Evolutionary conservation across 2,329 filamentous ascomycete species (phyloP).

Genomic region (Clonostachys rosea): DNA sequence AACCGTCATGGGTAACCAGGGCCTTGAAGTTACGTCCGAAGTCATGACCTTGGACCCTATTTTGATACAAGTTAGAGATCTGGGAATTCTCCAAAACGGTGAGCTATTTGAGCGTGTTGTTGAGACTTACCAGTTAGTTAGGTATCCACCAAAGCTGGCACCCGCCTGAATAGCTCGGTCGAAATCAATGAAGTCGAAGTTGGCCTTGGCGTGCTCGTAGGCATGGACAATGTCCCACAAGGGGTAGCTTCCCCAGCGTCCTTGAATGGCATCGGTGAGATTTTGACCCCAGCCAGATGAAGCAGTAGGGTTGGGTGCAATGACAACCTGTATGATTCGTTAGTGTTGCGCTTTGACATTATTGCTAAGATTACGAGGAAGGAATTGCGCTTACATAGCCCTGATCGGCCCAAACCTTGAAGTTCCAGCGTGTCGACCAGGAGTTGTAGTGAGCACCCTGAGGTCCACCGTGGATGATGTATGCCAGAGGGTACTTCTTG

Average conservation of each 20-base stretch:
- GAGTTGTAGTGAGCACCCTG: constrained; percentile 64
- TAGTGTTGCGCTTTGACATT: not conserved
- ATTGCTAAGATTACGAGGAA: not conserved
- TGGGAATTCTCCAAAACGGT: not conserved
- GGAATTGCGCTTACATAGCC: constrained; percentile 48
- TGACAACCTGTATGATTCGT: constrained; percentile 39
- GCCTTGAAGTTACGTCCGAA: constrained; percentile 78
- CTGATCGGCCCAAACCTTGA: constrained; percentile 72
- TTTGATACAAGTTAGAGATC: too few relatives aligned
- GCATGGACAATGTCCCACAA: constrained; percentile 71
- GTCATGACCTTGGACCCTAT: constrained; percentile 65
- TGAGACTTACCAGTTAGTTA: constrained; percentile 61
- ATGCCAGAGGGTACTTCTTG: constrained; percentile 67
- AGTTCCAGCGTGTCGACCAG: constrained; percentile 75
- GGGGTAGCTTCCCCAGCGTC: constrained; percentile 73
- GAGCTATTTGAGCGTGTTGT: not conserved
- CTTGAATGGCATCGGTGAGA: constrained; percentile 65
- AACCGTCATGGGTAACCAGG: constrained; percentile 75
- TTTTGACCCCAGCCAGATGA: constrained; percentile 71
- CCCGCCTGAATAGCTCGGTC: constrained; percentile 60
- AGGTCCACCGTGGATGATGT: constrained; percentile 72
- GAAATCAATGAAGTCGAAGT: constrained; percentile 60
- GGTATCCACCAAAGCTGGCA: constrained; percentile 63
- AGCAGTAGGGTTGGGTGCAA: constrained; percentile 72
- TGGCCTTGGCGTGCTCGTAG: constrained; percentile 61